A percentile compares a stretch with the other conserved stretches of the same genome.
Conservation (phyloP, 768 basidiomycete species). For the Podaxis pistillaris region DNA sequence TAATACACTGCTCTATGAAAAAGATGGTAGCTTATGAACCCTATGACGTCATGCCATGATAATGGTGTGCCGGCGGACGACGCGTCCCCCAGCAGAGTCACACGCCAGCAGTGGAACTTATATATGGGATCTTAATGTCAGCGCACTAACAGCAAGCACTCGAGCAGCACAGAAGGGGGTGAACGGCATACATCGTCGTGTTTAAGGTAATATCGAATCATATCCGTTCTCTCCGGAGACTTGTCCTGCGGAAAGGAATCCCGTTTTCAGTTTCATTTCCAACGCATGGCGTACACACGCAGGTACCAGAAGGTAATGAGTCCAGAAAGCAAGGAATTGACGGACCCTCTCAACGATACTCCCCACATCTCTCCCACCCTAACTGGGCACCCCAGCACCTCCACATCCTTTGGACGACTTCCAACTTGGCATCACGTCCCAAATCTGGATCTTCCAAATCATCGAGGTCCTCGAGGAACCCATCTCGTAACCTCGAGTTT, state of each 20-base stretch:
- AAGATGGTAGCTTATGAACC: neutral
- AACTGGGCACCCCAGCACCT: constrained; percentile 75
- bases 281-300: neutral
- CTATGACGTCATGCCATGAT: neutral
- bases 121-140: too few species aligned
- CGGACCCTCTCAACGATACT: neutral
- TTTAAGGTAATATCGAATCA: neutral
- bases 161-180: neutral
- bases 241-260: neutral
- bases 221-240: neutral
- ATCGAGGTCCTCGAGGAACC: constrained; percentile 82
- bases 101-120: neutral
- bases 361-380: constrained; percentile 47
- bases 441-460: constrained; percentile 78
- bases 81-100: neutral
- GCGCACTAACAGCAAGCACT: too few species aligned
- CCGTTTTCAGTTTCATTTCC: neutral
- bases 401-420: constrained; percentile 86
- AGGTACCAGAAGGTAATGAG: neutral
- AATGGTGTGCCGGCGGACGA: neutral
- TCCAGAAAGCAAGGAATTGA: neutral
- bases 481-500: constrained; percentile 62
- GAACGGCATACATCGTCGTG: neutral
- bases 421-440: constrained; percentile 67
- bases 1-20: neutral